These are phyloP conservation scores for Aegilops longissima DNA, from an alignment of 176 grass and related monocot species.

Conservation along the genomic window DNA sequence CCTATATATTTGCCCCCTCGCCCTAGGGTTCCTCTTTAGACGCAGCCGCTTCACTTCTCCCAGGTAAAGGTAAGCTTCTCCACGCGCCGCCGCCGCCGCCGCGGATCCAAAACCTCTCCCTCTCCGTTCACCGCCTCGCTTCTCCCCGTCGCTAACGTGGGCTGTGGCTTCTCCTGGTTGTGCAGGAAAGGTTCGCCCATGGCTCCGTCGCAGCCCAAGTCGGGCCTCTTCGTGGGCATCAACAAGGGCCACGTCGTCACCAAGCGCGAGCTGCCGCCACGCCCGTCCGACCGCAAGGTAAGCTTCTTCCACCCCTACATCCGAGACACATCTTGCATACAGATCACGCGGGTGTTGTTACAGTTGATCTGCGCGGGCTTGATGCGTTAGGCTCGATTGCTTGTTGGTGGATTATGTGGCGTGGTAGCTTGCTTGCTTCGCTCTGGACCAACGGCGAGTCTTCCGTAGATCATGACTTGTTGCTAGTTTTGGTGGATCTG, in stretches of 20 bases:
- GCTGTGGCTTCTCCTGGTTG: background rate
- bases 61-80: constrained; percentile 37
- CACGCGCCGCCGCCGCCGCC: background rate
- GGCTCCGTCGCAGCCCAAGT: constrained; percentile 58
- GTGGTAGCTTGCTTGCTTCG: background rate
- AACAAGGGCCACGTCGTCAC: constrained; percentile 66
- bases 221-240: constrained; percentile 63
- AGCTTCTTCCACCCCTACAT: background rate
- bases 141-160: background rate
- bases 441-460: background rate
- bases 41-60: constrained; percentile 33
- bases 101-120: background rate
- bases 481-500: background rate
- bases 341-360: background rate
- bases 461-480: background rate
- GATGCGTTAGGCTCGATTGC: background rate
- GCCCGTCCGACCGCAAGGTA: constrained; percentile 64
- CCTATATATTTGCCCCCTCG: background rate
- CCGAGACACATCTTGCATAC: background rate
- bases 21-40: constrained; percentile 46
- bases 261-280: constrained; percentile 59
- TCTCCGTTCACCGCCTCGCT: background rate
- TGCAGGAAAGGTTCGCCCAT: constrained; percentile 48
- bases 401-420: background rate
- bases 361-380: background rate